Percentiles rank a stretch among this genome's conserved stretches.
These are phyloP conservation scores for Guyanaporus albipodus DNA, from an alignment of 768 basidiomycete genomes.

Conservation along the genomic window DNA sequence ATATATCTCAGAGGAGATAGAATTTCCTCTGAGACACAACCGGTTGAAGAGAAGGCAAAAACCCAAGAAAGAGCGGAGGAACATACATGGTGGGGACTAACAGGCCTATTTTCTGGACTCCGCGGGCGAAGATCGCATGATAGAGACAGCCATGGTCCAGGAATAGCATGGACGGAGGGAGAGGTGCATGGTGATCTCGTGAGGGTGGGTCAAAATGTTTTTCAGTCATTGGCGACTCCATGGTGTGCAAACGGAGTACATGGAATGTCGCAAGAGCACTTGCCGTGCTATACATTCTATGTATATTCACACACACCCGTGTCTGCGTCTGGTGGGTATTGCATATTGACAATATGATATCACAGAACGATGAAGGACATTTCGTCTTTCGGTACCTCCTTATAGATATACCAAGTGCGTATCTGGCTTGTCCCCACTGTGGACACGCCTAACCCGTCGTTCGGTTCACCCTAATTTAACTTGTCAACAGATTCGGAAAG, in stretches of 20 bases:
- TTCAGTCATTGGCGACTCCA: not conserved
- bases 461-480: conserved; percentile 8
- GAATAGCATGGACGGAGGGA: conserved; percentile 60
- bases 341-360: conserved; percentile 9
- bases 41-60: conserved; percentile 28
- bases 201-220: conserved; percentile 45
- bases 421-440: conserved; percentile 18
- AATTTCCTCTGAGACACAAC: conserved; percentile 33
- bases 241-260: not conserved
- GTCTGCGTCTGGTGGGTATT: conserved; percentile 1
- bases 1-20: conserved; percentile 70
- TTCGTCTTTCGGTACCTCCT: conserved; percentile 76
- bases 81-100: conserved; percentile 48
- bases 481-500: conserved; percentile 52
- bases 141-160: conserved; percentile 33
- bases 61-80: conserved; percentile 30
- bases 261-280: not conserved
- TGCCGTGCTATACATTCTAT: not conserved
- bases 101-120: conserved; percentile 68
- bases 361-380: conserved; percentile 69
- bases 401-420: conserved; percentile 76
- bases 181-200: conserved; percentile 79
- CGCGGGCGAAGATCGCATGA: conserved; percentile 37
- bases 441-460: not conserved
- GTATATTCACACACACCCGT: conserved; percentile 1